Evolutionary conservation across 148 eudicot species (phyloP), one percentile per base, ranked within the genome.

Genomic region (Arbutus unedo): DNA sequence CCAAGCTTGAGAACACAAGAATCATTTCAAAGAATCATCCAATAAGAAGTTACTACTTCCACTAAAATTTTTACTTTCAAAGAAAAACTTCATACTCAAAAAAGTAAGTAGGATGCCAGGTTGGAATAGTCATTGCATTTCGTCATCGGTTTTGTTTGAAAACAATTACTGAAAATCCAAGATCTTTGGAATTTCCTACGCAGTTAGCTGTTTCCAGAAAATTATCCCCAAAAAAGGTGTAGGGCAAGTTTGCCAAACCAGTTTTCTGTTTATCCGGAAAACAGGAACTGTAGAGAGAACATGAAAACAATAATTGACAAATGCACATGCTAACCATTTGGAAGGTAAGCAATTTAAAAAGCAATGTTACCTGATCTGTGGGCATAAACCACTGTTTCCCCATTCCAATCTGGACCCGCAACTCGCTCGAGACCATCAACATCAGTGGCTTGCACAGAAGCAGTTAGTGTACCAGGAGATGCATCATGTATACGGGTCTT

Each of bases 401-500:
- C 94, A 15, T 90, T 87, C 99, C 97, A 96, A 62, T 87, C 90
- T 45, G 88, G 82, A 15, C 95, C 93, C 49, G 93, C 93, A 74
- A 91, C 85, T 79, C 90, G 91, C 66, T 84, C 88, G 5, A 96
- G 87, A 79, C 45, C 79, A 57, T 94, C 97, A 21, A 94, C 94
- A 77, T 96, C 98, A 59, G 83, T 67, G 72, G 95, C 91, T 79
- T 83, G 88, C 49, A 96, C 94, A 62, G 89, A 91, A 77, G 86
- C 77, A 44, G 92, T 85, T 23, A 96, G 93, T 55, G 95, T 91
- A 64, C 93, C 97, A 0, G 98, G 98, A 74, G 98, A 87, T 38
- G 89, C 81, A 74, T 94, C 91, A 54, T 96, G 99, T 82, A 96
- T 96, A 78, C 91, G 94, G 21, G 96, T 96, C 88, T 90, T 90